Evolutionary conservation across 805 yeast species (phyloP).

Genomic region (Myxozyma mucilagina): DNA sequence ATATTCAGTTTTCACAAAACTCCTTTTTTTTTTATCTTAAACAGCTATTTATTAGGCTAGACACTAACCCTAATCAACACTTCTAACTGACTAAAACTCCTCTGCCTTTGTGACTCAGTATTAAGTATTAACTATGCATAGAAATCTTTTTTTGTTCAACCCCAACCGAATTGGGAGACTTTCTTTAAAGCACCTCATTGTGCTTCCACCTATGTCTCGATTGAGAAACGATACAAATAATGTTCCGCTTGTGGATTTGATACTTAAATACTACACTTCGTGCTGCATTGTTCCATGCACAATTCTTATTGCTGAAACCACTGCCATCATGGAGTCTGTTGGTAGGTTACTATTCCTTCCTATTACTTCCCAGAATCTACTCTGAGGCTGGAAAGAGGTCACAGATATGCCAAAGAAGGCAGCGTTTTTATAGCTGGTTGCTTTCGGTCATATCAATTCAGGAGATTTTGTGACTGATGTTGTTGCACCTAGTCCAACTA

Average conservation of each 20-base stretch:
- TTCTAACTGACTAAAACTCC: too few species aligned
- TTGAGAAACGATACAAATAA: conserved; percentile 37
- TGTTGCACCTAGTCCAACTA: conserved; percentile 42
- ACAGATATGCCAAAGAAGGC: conserved; percentile 48
- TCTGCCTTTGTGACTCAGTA: too few species aligned
- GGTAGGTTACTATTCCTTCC: conserved; percentile 44
- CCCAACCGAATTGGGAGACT: conserved; percentile 36
- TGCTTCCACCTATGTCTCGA: conserved; percentile 54
- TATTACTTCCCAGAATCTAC: conserved; percentile 64
- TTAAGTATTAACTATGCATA: too few species aligned
- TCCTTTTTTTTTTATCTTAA: too few species aligned
- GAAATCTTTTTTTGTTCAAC: conserved; percentile 27
- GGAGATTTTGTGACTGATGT: conserved; percentile 37
- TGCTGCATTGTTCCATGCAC: conserved; percentile 58
- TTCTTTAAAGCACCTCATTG: conserved; percentile 45
- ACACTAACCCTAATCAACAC: too few species aligned
- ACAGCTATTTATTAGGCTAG: too few species aligned
- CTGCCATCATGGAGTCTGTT: conserved; percentile 47
- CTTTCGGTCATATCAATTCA: conserved; percentile 46
- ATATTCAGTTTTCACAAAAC: too few species aligned
- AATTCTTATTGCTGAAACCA: conserved; percentile 63
- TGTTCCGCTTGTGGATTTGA: conserved; percentile 43
- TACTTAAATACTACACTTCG: conserved; percentile 54
- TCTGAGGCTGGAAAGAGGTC: conserved; percentile 73
- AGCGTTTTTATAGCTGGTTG: conserved; percentile 49